These are phyloP conservation scores for Stephanodiscus triporus DNA, from an alignment of 108 stramenopile genomes.

Conservation along the genomic window DNA sequence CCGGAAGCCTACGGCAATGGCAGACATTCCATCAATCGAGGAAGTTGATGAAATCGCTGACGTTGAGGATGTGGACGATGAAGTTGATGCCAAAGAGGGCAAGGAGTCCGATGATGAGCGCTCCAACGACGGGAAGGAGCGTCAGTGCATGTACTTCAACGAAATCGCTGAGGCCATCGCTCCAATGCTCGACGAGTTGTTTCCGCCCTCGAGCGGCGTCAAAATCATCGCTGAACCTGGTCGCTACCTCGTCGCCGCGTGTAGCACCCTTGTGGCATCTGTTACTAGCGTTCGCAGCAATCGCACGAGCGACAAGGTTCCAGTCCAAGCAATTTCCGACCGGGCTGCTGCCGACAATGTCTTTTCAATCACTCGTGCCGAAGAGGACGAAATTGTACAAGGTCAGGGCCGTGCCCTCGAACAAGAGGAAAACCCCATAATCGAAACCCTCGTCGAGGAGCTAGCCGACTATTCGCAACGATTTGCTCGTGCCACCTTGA, in stretches of 20 bases:
- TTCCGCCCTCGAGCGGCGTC: slow-evolving; percentile 65
- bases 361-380: slow-evolving; percentile 59
- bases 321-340: slow-evolving; percentile 50
- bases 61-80: no score
- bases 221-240: slow-evolving; percentile 94
- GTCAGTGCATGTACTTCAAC: slow-evolving; percentile 67
- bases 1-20: no score
- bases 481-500: slow-evolving; percentile 58
- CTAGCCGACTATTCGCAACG: slow-evolving; percentile 61
- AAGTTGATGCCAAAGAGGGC: no score
- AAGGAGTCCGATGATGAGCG: no score
- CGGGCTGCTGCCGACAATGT: slow-evolving; percentile 52
- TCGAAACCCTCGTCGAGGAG: slow-evolving; percentile 56
- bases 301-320: slow-evolving; percentile 30
- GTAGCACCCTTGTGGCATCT: slow-evolving; percentile 71
- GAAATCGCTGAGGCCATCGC: slow-evolving; percentile 74
- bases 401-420: slow-evolving; percentile 35
- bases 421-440: slow-evolving; percentile 49
- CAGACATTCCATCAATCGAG: no score
- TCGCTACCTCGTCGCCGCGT: slow-evolving; percentile 87
- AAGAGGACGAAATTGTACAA: slow-evolving; percentile 62
- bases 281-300: slow-evolving; percentile 61
- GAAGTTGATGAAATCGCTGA: no score
- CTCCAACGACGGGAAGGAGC: slow-evolving; percentile 38
- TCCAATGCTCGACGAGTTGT: slow-evolving; percentile 71